These are phyloP conservation scores for Fibroporia radiculosa DNA, from an alignment of 768 basidiomycete genomes.

Conservation along the genomic window DNA sequence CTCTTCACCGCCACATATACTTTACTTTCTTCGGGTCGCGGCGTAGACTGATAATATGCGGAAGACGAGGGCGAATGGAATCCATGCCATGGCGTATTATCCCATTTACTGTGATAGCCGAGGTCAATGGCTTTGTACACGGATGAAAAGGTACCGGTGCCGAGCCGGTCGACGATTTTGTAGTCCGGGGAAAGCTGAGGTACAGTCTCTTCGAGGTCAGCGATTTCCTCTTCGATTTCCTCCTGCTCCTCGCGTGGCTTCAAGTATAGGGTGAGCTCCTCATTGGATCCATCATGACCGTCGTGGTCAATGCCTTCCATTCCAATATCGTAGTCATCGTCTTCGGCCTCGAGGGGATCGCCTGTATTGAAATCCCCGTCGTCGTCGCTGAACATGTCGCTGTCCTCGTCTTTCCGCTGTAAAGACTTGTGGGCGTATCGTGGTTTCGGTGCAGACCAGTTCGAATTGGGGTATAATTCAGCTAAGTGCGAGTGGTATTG, in stretches of 20 bases:
- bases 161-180: conserved; percentile 80
- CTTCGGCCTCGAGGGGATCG: conserved; percentile 4
- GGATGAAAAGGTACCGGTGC: conserved; percentile 96
- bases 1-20: conserved; percentile 92
- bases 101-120: conserved; percentile 64
- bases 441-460: background rate
- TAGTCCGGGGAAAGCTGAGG: conserved; percentile 64
- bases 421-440: background rate
- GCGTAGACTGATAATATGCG: conserved; percentile 53
- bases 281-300: conserved; percentile 42
- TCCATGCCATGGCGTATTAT: conserved; percentile 70
- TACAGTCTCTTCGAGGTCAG: conserved; percentile 56
- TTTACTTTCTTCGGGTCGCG: conserved; percentile 35
- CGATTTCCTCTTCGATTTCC: conserved; percentile 74
- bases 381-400: conserved; percentile 1
- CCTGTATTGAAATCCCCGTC: background rate
- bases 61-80: conserved; percentile 54
- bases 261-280: conserved; percentile 50
- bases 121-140: conserved; percentile 97
- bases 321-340: conserved; percentile 16
- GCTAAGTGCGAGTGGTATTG: conserved; percentile 47
- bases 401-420: background rate
- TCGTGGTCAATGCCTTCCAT: conserved; percentile 23
- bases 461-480: conserved; percentile 29
- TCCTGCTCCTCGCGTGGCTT: conserved; percentile 60